Percentiles rank a stretch among this genome's conserved stretches.
These are phyloP conservation scores for Vitis hybrid DNA, from an alignment of 177 flowering plant species.

Conservation along the genomic window DNA sequence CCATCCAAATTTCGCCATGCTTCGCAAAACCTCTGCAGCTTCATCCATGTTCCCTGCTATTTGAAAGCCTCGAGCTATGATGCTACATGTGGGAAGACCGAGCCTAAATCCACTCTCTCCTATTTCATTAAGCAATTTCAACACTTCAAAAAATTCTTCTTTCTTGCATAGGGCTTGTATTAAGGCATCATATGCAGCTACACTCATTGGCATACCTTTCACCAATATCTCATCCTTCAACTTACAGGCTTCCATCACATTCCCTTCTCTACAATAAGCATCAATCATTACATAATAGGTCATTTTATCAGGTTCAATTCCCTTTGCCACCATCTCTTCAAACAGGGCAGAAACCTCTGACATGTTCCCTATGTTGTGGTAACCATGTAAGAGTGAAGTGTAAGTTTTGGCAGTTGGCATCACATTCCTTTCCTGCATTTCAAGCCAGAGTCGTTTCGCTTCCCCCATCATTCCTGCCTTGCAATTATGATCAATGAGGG, in stretches of 20 bases:
- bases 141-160: constrained; percentile 9
- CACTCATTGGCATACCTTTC: constrained; percentile 11
- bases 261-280: constrained; percentile 27
- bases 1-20: constrained; percentile 19
- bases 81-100: constrained; percentile 18
- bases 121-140: constrained; percentile 18
- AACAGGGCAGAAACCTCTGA: constrained; percentile 22
- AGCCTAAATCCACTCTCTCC: constrained; percentile 13
- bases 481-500: constrained; percentile 46
- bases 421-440: constrained; percentile 23
- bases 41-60: constrained; percentile 18
- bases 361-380: constrained; percentile 14
- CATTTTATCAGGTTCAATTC: constrained; percentile 24
- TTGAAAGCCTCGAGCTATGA: constrained; percentile 12
- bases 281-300: constrained; percentile 19
- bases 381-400: constrained; percentile 28
- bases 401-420: constrained; percentile 18
- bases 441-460: constrained; percentile 20
- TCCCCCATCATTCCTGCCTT: constrained; percentile 14
- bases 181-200: constrained; percentile 6
- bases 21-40: constrained; percentile 14
- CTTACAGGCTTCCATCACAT: constrained; percentile 15
- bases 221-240: constrained; percentile 18
- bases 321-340: constrained; percentile 23
- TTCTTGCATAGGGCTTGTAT: constrained; percentile 11